Conservation (phyloP, 495 filamentous ascomycete genomes). For the Talaromyces thailandensis region DNA sequence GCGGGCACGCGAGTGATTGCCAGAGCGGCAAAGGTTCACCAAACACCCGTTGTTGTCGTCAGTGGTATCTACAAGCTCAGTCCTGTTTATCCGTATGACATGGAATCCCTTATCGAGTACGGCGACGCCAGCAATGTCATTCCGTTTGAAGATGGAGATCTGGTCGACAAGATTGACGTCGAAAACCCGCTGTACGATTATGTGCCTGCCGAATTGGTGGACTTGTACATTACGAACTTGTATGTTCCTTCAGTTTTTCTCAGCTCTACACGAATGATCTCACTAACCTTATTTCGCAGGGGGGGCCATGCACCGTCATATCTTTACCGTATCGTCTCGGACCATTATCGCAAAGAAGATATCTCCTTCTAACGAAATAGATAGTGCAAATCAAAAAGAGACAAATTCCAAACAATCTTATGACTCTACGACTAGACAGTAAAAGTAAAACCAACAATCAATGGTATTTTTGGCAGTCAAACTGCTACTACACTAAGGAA, state of each 20-base stretch:
- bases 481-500: conserved; percentile 3
- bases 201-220: conserved; percentile 69
- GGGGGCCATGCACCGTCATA: conserved; percentile 76
- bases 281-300: conserved; percentile 31
- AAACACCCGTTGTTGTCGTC: conserved; percentile 74
- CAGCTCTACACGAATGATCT: not conserved
- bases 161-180: conserved; percentile 69
- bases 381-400: not conserved
- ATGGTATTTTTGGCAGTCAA: conserved; percentile 7
- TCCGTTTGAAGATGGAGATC: conserved; percentile 60
- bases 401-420: not conserved
- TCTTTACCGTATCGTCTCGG: conserved; percentile 69
- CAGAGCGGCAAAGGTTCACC: conserved; percentile 68
- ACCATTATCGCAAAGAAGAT: conserved; percentile 81
- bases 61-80: conserved; percentile 85
- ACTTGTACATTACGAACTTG: conserved; percentile 91
- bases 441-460: not conserved
- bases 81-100: conserved; percentile 75
- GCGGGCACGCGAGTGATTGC: conserved; percentile 72
- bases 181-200: conserved; percentile 78
- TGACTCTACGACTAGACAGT: not conserved
- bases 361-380: conserved; percentile 44
- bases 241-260: conserved; percentile 35
- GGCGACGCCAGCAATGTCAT: conserved; percentile 69
- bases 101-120: conserved; percentile 68